phyloP scores from a whole-genome alignment of 2,329 filamentous ascomycete species.

The Botrytis medusae region DNA sequence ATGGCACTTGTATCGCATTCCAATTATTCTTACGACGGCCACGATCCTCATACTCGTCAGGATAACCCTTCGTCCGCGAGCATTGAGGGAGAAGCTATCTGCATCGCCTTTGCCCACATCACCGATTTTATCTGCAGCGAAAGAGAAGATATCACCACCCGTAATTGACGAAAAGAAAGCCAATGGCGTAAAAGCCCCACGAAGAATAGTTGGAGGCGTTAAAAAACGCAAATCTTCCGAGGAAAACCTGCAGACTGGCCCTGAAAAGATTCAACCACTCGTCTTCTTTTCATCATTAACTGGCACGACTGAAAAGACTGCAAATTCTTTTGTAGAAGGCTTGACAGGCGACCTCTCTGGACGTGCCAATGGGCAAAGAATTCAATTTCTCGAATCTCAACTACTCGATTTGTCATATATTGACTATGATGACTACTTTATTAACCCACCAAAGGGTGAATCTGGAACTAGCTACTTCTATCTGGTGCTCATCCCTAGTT shows the following conservation, averaged over 20 bases:
- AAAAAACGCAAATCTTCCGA: conserved; percentile 34
- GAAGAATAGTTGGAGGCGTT: conserved; percentile 41
- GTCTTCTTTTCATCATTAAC: conserved; percentile 91
- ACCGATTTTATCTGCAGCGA: conserved; percentile 28
- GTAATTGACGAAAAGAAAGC: conserved; percentile 29
- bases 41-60: conserved; percentile 42
- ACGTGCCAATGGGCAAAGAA: conserved; percentile 29
- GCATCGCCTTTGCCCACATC: conserved; percentile 35
- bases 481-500: conserved; percentile 80
- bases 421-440: conserved; percentile 92
- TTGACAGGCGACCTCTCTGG: conserved; percentile 45
- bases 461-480: conserved; percentile 67
- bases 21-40: conserved; percentile 44
- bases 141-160: conserved; percentile 29
- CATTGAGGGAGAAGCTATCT: conserved; percentile 37
- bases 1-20: conserved; percentile 50
- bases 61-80: conserved; percentile 39
- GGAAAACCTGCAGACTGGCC: conserved; percentile 36
- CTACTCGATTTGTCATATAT: conserved; percentile 78
- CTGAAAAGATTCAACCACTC: conserved; percentile 63
- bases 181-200: conserved; percentile 39
- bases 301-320: conserved; percentile 74
- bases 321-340: conserved; percentile 59
- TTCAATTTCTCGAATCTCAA: conserved; percentile 56
- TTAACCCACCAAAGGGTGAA: conserved; percentile 66